These are phyloP conservation scores for Phylloporus scabripes DNA, from an alignment of 768 basidiomycete species.

Conservation along the genomic window DNA sequence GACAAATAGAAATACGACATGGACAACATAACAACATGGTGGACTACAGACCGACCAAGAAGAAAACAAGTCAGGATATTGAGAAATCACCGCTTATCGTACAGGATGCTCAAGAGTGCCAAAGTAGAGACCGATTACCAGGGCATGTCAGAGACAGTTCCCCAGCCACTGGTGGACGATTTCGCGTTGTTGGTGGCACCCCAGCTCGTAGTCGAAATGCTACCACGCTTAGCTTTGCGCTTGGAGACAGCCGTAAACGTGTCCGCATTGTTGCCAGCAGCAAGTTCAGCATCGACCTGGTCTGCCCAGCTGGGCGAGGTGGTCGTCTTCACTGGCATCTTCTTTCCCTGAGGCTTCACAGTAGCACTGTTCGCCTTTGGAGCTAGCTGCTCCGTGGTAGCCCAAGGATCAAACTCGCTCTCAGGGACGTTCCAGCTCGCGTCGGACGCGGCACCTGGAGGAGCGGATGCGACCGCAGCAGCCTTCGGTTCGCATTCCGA, in stretches of 20 bases:
- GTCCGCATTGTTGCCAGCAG: not conserved
- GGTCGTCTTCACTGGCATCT: constrained; percentile 7
- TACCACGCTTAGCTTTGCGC: constrained; percentile 9
- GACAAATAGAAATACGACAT: not conserved
- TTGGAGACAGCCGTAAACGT: constrained; percentile 8
- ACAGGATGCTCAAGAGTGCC: constrained; percentile 1
- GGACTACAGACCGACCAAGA: constrained; percentile 1
- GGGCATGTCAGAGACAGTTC: constrained; percentile 16
- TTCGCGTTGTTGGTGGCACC: constrained; percentile 7
- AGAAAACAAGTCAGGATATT: not conserved
- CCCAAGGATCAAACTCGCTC: constrained; percentile 22
- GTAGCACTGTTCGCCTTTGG: constrained; percentile 2
- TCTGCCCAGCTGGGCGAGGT: constrained; percentile 23
- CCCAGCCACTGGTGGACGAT: constrained; percentile 26
- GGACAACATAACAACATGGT: not conserved
- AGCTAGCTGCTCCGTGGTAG: not conserved
- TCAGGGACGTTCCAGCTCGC: constrained; percentile 22
- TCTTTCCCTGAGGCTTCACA: constrained; percentile 2
- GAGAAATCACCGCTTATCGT: not conserved
- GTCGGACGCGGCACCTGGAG: constrained; percentile 13
- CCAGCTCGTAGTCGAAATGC: constrained; percentile 8
- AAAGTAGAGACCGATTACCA: constrained; percentile 14
- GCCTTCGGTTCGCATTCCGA: constrained; percentile 9
- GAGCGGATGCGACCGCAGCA: not conserved
- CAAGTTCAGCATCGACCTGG: constrained; percentile 19